Base-by-base conservation (phyloP, 805 yeast species). In the Cyberlindnera mrakii region DNA sequence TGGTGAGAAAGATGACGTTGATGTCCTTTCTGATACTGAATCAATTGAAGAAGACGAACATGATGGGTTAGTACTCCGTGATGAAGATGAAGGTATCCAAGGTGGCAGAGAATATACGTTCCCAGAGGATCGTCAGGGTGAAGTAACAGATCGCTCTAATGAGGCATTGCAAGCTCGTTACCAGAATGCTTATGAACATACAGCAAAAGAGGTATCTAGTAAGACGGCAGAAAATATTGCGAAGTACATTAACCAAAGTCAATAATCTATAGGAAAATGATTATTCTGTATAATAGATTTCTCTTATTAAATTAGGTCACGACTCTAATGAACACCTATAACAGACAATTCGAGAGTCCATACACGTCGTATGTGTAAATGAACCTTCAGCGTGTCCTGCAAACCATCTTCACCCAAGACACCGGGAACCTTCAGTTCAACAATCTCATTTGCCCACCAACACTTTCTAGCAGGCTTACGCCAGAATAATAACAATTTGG, bases 381-480 rank as follows among this genome's bases (percentile, higher is more conserved):
- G 81, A 20, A 89, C 77, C 3, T 63, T 63, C 5, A 73, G 62
- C n/a, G 50, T 52, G 13, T 67, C 53, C 17, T 50, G 47, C 5
- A 45, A 45, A 2, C 64, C 68, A 18, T 56, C 57, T 14, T 56
- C 56, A 10, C 59, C 64, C 19, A 53, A 47, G 17, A 65, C 46
- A 3, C 58, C 63, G 5, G 62, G 63, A 15, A 69, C 60, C 17
- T 57, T 65, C 45, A 66, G 66, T 36, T 77, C 80, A 17, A 77
- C 63, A 25, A 64, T 68, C 35, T 78, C 77, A 59, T 80, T 78
- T 6, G 86, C 74, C 99, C 99, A 93, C 99, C 99, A 93, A 67
- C 99, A 93, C 60, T 93, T 93, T 58, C 98, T 76, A 2, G 99
- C 99, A 1, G 99, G 99, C 60, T 93, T 93, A 49, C 96, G 76